Base-by-base conservation (phyloP, 2,329 filamentous ascomycete genomes). In the Pyrenochaeta sp. region DNA sequence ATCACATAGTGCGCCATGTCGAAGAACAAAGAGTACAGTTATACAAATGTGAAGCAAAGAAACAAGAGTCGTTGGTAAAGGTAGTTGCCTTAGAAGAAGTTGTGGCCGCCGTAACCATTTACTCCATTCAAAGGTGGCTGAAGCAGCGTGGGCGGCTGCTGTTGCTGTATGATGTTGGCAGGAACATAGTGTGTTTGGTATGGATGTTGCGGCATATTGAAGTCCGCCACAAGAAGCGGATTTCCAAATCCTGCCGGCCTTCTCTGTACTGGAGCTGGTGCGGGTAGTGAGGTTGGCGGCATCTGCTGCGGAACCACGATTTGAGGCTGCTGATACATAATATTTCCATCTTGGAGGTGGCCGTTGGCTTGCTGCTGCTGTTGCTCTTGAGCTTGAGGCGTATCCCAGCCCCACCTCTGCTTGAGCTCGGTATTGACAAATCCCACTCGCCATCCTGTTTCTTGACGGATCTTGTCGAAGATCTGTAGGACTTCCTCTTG, bases 121-220 rank as follows among this genome's bases (percentile, higher is more conserved):
- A 67, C 57, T 9, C 61, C 59, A 19, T 52, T 59, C 27, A 69
- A 51, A 2, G 65, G 64, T n/a, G 67, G 60, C 34, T 69, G 67
- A 7, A 68, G 58, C 40, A 68, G 54, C 8, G 63, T 65, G 2
- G 64, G 55, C 13, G 62, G 64, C 46, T 67, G 66, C 43, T 69
- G 67, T 48, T 71, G 68, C 48, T 72, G 69, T n/a, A 69, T 70
- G 19, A 79, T 83, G 65, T 85, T 90, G 1, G 91, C 90, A 36
- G 91, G 89, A 61, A 92, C 88, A 68, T 94, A 96, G 77, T 89
- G 89, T 50, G 88, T 88, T 72, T 92, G 89, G 71, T 95, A 96
- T 1, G 92, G 91, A 77, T 93, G 91, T 63, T 92, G 89, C 3
- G 91, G 89, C 66, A 90, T 82, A 25, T 84, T 89, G 74, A 95